A percentile compares a stretch with the other conserved stretches of the same genome.
Evolutionary conservation across 257 asterid species (phyloP).

Genomic region (Linderniella brevidens): DNA sequence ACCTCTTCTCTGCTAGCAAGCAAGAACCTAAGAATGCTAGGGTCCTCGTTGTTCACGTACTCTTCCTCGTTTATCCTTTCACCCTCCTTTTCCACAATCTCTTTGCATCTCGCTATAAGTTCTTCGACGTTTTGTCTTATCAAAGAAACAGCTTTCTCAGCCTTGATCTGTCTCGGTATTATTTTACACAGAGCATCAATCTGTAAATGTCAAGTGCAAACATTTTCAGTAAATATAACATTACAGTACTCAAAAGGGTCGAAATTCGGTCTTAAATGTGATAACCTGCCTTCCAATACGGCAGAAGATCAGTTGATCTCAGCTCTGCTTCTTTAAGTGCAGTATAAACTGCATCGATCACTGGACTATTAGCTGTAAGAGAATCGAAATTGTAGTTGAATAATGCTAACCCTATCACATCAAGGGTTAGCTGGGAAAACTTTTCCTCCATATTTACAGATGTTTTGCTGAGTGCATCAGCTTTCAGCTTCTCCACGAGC

Average conservation of each 20-base stretch:
- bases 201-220: slow-evolving; percentile 18
- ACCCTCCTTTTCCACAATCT: slow-evolving; percentile 83
- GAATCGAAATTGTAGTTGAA: slow-evolving; percentile 88
- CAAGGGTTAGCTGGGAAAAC: slow-evolving; percentile 88
- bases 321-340: slow-evolving; percentile 88
- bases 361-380: slow-evolving; percentile 70
- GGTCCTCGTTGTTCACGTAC: slow-evolving; percentile 73
- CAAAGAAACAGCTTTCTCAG: slow-evolving; percentile 63
- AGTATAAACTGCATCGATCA: slow-evolving; percentile 89
- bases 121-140: slow-evolving; percentile 81
- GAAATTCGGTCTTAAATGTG: slow-evolving; percentile 5
- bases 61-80: slow-evolving; percentile 85
- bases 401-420: slow-evolving; percentile 80
- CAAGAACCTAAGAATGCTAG: slow-evolving; percentile 89
- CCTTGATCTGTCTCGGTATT: slow-evolving; percentile 80
- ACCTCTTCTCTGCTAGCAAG: slow-evolving; percentile 99
- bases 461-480: slow-evolving; percentile 33
- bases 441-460: slow-evolving; percentile 86
- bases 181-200: slow-evolving; percentile 59
- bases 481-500: slow-evolving; percentile 64
- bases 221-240: neutral
- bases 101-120: slow-evolving; percentile 64
- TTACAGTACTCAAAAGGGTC: slow-evolving; percentile 6
- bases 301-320: slow-evolving; percentile 81
- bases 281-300: slow-evolving; percentile 80